Evolutionary conservation across 148 eudicot species (phyloP).

Genomic region (Chenopodium formosanum): DNA sequence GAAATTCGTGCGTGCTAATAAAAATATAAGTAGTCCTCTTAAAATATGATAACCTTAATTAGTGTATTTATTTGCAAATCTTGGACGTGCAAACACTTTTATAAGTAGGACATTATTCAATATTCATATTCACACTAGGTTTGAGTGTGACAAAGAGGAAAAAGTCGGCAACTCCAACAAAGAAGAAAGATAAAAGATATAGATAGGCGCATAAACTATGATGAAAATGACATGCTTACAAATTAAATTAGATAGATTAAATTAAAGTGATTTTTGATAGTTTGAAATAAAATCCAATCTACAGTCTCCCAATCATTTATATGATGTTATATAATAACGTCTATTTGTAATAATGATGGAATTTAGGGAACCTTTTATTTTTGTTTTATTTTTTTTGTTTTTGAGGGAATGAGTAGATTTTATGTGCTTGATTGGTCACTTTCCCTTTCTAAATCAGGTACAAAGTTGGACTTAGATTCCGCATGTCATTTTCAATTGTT

Average conservation of each 20-base stretch:
- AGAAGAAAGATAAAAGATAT: not conserved
- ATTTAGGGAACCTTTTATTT: not conserved
- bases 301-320: not conserved
- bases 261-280: not conserved
- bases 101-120: not conserved
- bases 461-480: not conserved
- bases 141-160: not conserved
- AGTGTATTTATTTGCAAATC: too few species aligned
- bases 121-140: constrained; percentile 3
- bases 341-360: not conserved
- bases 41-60: too few species aligned
- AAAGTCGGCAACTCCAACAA: not conserved
- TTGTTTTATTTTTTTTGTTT: not conserved
- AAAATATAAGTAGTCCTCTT: not conserved
- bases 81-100: not conserved
- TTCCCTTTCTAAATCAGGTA: constrained; percentile 11
- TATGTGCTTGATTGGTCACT: constrained; percentile 4
- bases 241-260: too few species aligned
- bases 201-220: not conserved
- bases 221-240: not conserved
- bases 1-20: not conserved
- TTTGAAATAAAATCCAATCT: not conserved
- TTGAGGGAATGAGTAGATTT: not conserved
- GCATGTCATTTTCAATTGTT: constrained; percentile 9
- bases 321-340: not conserved